phyloP scores from a whole-genome alignment of 1,284 basidiomycete species.

The Fomitopsis schrenkii region DNA sequence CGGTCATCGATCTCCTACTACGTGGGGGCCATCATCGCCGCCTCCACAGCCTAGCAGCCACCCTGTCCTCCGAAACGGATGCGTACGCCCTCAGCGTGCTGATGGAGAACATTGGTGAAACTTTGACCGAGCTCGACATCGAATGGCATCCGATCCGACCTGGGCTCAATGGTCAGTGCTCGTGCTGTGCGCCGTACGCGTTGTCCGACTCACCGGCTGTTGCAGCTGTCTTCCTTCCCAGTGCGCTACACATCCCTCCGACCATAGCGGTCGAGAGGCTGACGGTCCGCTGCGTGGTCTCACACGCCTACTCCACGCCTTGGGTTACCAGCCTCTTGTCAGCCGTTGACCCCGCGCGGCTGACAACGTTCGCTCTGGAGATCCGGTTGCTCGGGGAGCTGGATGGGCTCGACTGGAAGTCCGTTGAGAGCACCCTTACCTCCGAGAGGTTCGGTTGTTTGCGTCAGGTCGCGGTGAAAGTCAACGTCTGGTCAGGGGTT shows the following conservation, averaged over 20 bases:
- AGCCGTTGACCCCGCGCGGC: slow-evolving; percentile 8
- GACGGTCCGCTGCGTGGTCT: slow-evolving; percentile 21
- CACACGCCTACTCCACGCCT: slow-evolving; percentile 18
- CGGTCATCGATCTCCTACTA: slow-evolving; percentile 22
- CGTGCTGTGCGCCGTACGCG: not conserved
- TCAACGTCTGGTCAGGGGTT: slow-evolving; percentile 23
- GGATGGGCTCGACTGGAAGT: slow-evolving; percentile 23
- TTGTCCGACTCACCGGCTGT: not conserved
- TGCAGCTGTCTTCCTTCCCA: slow-evolving; percentile 16
- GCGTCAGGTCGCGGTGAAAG: slow-evolving; percentile 14
- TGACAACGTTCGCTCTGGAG: slow-evolving; percentile 15
- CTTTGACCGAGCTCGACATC: slow-evolving; percentile 20
- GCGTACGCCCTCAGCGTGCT: slow-evolving; percentile 21
- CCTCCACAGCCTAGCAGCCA: slow-evolving; percentile 15
- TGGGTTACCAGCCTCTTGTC: slow-evolving; percentile 24
- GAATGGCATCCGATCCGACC: slow-evolving; percentile 22
- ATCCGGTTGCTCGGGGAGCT: slow-evolving; percentile 24
- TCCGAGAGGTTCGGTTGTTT: slow-evolving; percentile 15
- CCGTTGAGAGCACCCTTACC: slow-evolving; percentile 13
- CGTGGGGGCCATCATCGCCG: slow-evolving; percentile 13
- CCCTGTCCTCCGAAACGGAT: slow-evolving; percentile 20
- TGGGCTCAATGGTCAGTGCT: slow-evolving; percentile 15
- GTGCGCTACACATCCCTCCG: slow-evolving; percentile 15
- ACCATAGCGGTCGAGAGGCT: slow-evolving; percentile 16
- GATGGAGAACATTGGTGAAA: slow-evolving; percentile 15